Conservation (phyloP, 179 eudicot genomes). For the Patellifolia procumbens region DNA sequence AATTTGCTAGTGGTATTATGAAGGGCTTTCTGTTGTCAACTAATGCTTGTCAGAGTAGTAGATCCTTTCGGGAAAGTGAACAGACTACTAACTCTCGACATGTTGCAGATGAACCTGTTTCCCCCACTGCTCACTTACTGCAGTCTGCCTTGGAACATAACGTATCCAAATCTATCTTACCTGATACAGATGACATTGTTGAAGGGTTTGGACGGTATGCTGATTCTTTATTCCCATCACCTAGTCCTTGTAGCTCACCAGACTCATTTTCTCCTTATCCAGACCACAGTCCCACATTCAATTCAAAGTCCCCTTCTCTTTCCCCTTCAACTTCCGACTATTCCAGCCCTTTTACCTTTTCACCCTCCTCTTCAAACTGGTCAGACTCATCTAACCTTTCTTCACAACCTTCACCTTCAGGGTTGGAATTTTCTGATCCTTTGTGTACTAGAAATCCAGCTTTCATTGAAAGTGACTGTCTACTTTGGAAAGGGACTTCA, state of each 20-base stretch:
- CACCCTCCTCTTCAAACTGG: constrained; percentile 90
- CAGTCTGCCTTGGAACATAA: constrained; percentile 32
- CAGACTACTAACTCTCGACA: constrained; percentile 9
- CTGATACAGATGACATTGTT: constrained; percentile 20
- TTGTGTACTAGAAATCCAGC: constrained; percentile 30
- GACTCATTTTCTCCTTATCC: constrained; percentile 58
- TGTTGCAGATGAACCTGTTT: constrained; percentile 35
- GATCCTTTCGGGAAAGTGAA: constrained; percentile 26
- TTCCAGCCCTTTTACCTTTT: constrained; percentile 74
- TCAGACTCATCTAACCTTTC: constrained; percentile 81
- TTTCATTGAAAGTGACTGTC: constrained; percentile 32
- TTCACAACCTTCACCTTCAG: constrained; percentile 69
- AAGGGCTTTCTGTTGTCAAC: constrained; percentile 63
- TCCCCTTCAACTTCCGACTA: constrained; percentile 81
- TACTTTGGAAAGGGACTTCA: constrained; percentile 34
- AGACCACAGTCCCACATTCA: constrained; percentile 41
- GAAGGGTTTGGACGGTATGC: constrained; percentile 32
- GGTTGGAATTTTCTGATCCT: constrained; percentile 46
- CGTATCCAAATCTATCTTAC: constrained; percentile 32
- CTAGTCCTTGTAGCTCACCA: constrained; percentile 57
- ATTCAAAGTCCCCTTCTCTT: constrained; percentile 56
- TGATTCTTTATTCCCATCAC: constrained; percentile 34
- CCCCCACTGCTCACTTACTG: constrained; percentile 42
- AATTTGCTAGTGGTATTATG: constrained; percentile 60
- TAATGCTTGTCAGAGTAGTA: constrained; percentile 25